These are phyloP conservation scores for Tetrapyrgos nigripes DNA, from an alignment of 1,284 basidiomycete genomes.

Conservation along the genomic window DNA sequence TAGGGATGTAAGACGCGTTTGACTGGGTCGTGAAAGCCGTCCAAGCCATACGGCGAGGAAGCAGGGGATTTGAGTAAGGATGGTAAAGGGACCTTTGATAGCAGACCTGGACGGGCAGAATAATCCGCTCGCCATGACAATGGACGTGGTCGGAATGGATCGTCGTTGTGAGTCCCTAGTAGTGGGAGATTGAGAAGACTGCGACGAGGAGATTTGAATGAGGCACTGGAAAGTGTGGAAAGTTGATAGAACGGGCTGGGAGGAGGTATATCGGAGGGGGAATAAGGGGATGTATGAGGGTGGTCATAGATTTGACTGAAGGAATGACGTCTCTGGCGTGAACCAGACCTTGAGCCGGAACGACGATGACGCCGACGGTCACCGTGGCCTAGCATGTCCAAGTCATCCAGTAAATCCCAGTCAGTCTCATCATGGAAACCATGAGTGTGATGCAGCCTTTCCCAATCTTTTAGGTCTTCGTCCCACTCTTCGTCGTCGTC, in stretches of 20 bases:
- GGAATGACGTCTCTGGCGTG: background rate
- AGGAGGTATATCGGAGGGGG: background rate
- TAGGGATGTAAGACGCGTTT: slow-evolving; percentile 40
- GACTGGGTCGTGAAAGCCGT: slow-evolving; percentile 33
- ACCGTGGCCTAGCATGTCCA: background rate
- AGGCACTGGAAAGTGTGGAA: background rate
- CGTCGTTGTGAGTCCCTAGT: no score
- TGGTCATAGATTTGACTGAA: background rate
- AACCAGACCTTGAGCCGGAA: background rate
- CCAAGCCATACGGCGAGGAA: slow-evolving; percentile 12
- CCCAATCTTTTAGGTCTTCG: background rate
- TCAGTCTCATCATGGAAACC: background rate
- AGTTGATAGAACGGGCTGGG: background rate
- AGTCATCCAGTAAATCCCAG: slow-evolving; percentile 5
- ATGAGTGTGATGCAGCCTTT: background rate
- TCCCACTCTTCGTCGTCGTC: background rate
- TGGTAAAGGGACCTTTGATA: background rate
- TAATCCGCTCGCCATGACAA: background rate
- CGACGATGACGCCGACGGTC: background rate
- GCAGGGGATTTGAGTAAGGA: background rate
- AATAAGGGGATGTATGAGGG: background rate
- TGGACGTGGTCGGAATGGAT: background rate
- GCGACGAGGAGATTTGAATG: background rate
- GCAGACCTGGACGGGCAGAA: background rate
- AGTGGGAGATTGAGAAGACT: background rate